Conservation (phyloP, 1,139 yeast species). For the Debaryomyces nepalensis region DNA sequence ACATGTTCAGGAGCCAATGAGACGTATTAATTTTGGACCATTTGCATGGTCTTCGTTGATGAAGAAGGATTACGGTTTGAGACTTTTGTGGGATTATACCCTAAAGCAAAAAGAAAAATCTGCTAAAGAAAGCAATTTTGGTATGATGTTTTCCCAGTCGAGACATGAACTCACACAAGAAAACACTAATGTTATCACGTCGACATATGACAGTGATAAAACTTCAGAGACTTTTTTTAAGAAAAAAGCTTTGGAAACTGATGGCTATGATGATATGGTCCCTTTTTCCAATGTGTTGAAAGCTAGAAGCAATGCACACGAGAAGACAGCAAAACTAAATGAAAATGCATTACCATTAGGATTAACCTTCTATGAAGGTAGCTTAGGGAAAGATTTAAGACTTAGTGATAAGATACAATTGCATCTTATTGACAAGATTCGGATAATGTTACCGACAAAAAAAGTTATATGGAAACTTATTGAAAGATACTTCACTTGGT, state of each 20-base stretch:
- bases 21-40: conserved; percentile 53
- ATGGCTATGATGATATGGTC: conserved; percentile 41
- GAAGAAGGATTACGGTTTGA: conserved; percentile 52
- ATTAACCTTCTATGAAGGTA: conserved; percentile 34
- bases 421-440: conserved; percentile 37
- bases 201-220: conserved; percentile 18
- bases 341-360: conserved; percentile 32
- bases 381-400: conserved; percentile 34
- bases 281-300: conserved; percentile 38
- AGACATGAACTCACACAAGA: conserved; percentile 31
- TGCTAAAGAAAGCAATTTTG: conserved; percentile 24
- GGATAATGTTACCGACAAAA: conserved; percentile 36
- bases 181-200: conserved; percentile 27
- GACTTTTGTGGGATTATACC: conserved; percentile 38
- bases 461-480: conserved; percentile 39
- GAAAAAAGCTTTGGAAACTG: conserved; percentile 38
- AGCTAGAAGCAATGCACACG: conserved; percentile 21
- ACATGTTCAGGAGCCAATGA: conserved; percentile 36
- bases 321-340: conserved; percentile 21
- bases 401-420: conserved; percentile 38
- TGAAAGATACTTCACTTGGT: conserved; percentile 32
- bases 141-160: conserved; percentile 23
- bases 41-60: conserved; percentile 53
- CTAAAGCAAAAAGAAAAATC: conserved; percentile 26
- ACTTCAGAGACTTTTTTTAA: conserved; percentile 33